Percentiles rank a stretch among this genome's conserved stretches.
Evolutionary conservation across 2,329 filamentous ascomycete genomes (phyloP).

Genomic region (Fusarium mangiferae): DNA sequence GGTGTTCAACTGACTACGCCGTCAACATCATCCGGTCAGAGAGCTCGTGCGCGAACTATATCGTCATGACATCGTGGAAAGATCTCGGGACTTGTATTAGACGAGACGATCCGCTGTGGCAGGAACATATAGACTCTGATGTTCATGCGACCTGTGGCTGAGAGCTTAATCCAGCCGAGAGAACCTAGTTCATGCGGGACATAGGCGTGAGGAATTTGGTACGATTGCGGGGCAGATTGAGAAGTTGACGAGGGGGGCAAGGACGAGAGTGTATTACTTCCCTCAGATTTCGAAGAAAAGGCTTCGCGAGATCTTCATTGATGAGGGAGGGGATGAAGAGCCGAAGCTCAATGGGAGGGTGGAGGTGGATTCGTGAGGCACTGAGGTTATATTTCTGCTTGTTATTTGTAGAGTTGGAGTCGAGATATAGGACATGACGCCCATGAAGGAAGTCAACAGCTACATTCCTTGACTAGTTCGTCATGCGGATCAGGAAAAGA

Average conservation of each 20-base stretch:
- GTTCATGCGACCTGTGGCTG: no score
- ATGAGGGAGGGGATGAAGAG: not conserved
- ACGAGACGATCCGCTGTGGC: not conserved
- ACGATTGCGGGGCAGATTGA: not conserved
- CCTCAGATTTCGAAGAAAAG: not conserved
- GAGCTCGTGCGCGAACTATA: not conserved
- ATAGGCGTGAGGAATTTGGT: not conserved
- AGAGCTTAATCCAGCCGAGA: no score
- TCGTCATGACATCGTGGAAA: not conserved
- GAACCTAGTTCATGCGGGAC: not conserved
- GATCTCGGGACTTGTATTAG: not conserved
- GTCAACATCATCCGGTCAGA: not conserved
- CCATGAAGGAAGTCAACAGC: accelerated
- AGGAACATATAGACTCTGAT: not conserved
- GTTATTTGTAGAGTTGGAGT: accelerated
- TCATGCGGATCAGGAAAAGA: accelerated
- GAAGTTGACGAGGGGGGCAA: not conserved
- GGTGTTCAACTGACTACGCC: not conserved
- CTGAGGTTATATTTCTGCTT: no score
- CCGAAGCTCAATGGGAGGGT: not conserved
- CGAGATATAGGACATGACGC: accelerated
- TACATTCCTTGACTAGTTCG: accelerated
- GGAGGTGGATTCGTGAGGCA: not conserved
- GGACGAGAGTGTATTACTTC: not conserved
- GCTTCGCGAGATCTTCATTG: not conserved